Conservation (phyloP, 371 early-diverging fungal genomes). For the Spraguea lophii region DNA sequence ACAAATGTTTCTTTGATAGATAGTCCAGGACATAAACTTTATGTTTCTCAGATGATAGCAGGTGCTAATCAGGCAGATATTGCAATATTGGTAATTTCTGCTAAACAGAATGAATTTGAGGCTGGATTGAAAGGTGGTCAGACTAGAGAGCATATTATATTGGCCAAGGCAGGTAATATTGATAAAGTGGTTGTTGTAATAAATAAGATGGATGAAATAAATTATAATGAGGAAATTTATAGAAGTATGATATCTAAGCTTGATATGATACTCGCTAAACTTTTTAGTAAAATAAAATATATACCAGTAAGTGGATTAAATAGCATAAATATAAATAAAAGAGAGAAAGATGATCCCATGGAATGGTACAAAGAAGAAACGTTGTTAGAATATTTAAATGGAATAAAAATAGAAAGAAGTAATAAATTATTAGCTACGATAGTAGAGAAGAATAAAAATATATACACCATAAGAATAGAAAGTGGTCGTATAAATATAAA, state of each 20-base stretch:
- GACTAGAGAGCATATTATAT: slow-evolving; percentile 95
- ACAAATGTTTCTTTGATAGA: slow-evolving; percentile 48
- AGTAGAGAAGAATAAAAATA: slow-evolving; percentile 32
- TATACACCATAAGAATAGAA: slow-evolving; percentile 29
- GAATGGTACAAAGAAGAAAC: slow-evolving; percentile 39
- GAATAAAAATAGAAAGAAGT: slow-evolving; percentile 16
- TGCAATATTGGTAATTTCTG: slow-evolving; percentile 82
- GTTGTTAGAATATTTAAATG: slow-evolving; percentile 38
- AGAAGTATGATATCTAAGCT: slow-evolving; percentile 27
- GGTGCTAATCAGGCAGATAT: slow-evolving; percentile 66
- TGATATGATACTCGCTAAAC: slow-evolving; percentile 8
- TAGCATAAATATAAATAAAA: slow-evolving; percentile 34
- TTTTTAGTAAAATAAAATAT: slow-evolving; percentile 19
- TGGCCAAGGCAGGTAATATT: slow-evolving; percentile 50
- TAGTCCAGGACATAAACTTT: slow-evolving; percentile 94
- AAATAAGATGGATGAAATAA: slow-evolving; percentile 46
- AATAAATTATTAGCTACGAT: slow-evolving; percentile 12
- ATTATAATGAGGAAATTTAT: slow-evolving; percentile 36
- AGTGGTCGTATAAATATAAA: slow-evolving; percentile 17
- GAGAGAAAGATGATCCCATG: neutral
- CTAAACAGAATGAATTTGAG: slow-evolving; percentile 85
- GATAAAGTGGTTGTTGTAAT: slow-evolving; percentile 36
- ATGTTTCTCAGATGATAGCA: slow-evolving; percentile 91
- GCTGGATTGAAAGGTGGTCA: slow-evolving; percentile 91
- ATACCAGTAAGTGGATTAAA: slow-evolving; percentile 45